Evolutionary conservation across 345 rosid genomes (phyloP).

Genomic region (Ceriops zippeliana): DNA sequence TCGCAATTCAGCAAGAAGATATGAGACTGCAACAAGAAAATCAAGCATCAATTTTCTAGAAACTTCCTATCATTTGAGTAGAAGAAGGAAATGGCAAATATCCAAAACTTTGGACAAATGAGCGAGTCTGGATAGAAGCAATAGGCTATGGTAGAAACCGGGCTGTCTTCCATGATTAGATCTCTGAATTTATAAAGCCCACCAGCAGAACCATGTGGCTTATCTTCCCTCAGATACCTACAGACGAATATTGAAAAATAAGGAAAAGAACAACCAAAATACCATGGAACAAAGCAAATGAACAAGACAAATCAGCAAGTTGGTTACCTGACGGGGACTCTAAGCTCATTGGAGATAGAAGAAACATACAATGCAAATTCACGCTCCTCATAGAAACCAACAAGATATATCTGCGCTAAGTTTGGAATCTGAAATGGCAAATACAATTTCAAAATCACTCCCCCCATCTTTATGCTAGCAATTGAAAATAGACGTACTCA

Average conservation of each 20-base stretch:
- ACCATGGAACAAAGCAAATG: background rate
- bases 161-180: conserved; percentile 29
- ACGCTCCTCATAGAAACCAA: conserved; percentile 35
- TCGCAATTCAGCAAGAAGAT: conserved; percentile 76
- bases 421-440: conserved; percentile 31
- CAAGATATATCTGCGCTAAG: conserved; percentile 31
- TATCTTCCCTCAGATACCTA: conserved; percentile 34
- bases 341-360: conserved; percentile 33
- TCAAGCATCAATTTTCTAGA: background rate
- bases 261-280: background rate
- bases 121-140: conserved; percentile 3
- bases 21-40: conserved; percentile 52
- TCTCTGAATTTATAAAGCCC: conserved; percentile 33
- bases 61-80: background rate
- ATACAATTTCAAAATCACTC: conserved; percentile 6
- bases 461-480: background rate
- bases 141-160: conserved; percentile 16
- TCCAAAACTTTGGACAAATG: background rate
- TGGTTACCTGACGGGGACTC: conserved; percentile 27
- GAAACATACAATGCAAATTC: conserved; percentile 34
- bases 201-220: conserved; percentile 39
- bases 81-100: conserved; percentile 6
- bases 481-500: background rate
- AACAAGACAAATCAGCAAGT: conserved; percentile 10
- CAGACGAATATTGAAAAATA: background rate